phyloP scores from a whole-genome alignment of 768 basidiomycete species.

The Boletus pseudo-olivaceus region DNA sequence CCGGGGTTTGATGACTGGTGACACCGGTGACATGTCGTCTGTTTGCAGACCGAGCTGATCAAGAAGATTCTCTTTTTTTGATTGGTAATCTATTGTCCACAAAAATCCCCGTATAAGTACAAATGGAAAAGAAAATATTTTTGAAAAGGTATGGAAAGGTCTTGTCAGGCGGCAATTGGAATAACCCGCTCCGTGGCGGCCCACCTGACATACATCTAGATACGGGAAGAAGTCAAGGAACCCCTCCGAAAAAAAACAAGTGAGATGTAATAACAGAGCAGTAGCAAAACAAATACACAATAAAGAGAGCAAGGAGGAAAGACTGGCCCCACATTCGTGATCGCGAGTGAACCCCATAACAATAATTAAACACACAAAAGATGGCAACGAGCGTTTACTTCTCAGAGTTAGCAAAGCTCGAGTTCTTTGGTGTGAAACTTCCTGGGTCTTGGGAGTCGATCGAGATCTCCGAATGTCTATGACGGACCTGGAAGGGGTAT shows the following conservation, averaged over 20 bases:
- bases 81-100: neutral
- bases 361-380: constrained; percentile 2
- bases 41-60: neutral
- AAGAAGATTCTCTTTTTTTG: neutral
- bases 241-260: neutral
- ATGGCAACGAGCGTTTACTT: constrained; percentile 13
- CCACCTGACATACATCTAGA: constrained; percentile 8
- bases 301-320: constrained; percentile 20
- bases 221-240: neutral
- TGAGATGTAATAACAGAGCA: neutral
- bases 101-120: neutral
- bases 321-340: constrained; percentile 16
- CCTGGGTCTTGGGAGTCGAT: constrained; percentile 32
- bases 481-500: constrained; percentile 31
- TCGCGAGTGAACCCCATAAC: constrained; percentile 9
- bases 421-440: constrained; percentile 21
- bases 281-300: constrained; percentile 23
- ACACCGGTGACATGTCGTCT: too few relatives aligned
- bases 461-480: constrained; percentile 31
- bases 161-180: neutral
- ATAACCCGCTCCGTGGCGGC: neutral
- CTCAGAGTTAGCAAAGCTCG: constrained; percentile 27
- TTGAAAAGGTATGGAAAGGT: neutral
- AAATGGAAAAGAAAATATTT: neutral
- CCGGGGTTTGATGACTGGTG: neutral